Evolutionary conservation across 129 eudicot genomes (phyloP).

Genomic region (carrot (Daucus carota)): DH1_v3.0 NC_030383.2:35352501-35353000

Average conservation of each 20-base stretch:
- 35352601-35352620: slow-evolving; percentile 48
- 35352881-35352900: background rate
- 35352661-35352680: slow-evolving; percentile 56
- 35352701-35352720: slow-evolving; percentile 87
- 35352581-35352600: slow-evolving; percentile 64
- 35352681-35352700: slow-evolving; percentile 57
- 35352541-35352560: slow-evolving; percentile 76
- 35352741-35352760: slow-evolving; percentile 94
- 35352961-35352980: background rate
- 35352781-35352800: background rate
- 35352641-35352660: slow-evolving; percentile 36
- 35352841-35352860: background rate
- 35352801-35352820: slow-evolving; percentile 11
- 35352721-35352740: slow-evolving; percentile 89
- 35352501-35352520: background rate
- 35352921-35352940: background rate
- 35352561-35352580: slow-evolving; percentile 82
- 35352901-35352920: background rate
- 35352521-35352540: slow-evolving; percentile 66
- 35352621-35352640: slow-evolving; percentile 32
- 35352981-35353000: background rate
- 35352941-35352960: background rate
- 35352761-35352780: slow-evolving; percentile 57
- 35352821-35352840: slow-evolving; percentile 7
- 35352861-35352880: background rate